These are phyloP conservation scores for Jatropha curcas DNA, from an alignment of 345 rosid genomes.

Conservation along the genomic window DNA sequence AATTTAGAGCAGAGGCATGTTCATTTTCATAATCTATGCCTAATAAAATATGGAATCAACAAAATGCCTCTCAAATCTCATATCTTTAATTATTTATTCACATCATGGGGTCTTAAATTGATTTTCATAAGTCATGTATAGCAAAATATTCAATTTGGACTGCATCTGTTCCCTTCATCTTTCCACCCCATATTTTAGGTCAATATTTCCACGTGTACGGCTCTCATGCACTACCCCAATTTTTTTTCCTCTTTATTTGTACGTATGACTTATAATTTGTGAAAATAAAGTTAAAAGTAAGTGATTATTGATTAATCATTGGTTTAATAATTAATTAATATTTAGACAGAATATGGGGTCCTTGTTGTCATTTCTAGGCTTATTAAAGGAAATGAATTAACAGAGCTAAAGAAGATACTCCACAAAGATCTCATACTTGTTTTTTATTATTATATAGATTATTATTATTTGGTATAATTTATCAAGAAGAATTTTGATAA, in stretches of 20 bases:
- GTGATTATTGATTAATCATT: not conserved
- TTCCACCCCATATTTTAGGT: not conserved
- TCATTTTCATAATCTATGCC: no score
- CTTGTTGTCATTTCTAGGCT: conserved; percentile 39
- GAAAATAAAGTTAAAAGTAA: not conserved
- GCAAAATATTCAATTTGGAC: conserved; percentile 13
- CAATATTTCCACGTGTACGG: conserved; percentile 37
- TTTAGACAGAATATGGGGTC: conserved; percentile 21
- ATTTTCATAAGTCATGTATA: no score
- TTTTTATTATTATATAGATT: not conserved
- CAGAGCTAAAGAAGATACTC: not conserved
- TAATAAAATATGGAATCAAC: conserved; percentile 21
- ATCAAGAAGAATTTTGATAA: no score
- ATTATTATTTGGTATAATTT: no score
- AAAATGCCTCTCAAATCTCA: conserved; percentile 4
- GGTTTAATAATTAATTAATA: not conserved
- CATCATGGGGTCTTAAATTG: not conserved
- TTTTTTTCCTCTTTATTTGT: not conserved
- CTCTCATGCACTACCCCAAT: not conserved
- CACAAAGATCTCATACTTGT: not conserved
- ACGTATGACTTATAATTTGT: not conserved
- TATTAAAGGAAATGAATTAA: conserved; percentile 22
- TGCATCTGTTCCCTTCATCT: conserved; percentile 20
- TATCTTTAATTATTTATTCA: conserved; percentile 13
- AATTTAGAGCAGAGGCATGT: conserved; percentile 15